A percentile compares a stretch with the other conserved stretches of the same genome.
Evolutionary conservation across 2,329 filamentous ascomycete genomes (phyloP).

Genomic region (Fusarium sp.): DNA sequence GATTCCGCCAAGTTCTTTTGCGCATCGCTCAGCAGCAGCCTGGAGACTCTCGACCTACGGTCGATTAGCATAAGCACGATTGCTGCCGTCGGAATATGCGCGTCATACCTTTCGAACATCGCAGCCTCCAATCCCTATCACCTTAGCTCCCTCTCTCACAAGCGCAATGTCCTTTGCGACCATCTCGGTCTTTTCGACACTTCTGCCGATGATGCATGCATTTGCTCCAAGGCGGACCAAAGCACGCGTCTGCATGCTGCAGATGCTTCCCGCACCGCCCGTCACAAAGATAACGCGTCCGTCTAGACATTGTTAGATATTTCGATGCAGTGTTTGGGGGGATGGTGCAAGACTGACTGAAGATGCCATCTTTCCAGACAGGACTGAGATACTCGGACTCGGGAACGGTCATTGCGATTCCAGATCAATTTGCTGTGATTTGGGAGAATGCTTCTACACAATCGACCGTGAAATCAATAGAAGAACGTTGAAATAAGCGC

Average conservation of each 20-base stretch:
- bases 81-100: not conserved
- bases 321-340: not conserved
- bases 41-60: conserved; percentile 55
- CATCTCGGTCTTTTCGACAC: conserved; percentile 85
- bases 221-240: conserved; percentile 92
- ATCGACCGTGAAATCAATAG: not conserved
- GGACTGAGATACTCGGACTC: conserved; percentile 83
- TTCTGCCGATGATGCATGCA: conserved; percentile 93
- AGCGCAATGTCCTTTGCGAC: conserved; percentile 86
- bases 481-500: not conserved
- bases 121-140: conserved; percentile 86
- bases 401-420: conserved; percentile 71
- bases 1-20: conserved; percentile 85
- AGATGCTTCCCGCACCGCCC: conserved; percentile 92
- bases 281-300: conserved; percentile 95
- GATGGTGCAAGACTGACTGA: conserved; percentile 69
- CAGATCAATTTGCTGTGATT: not conserved
- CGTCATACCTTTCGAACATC: conserved; percentile 76
- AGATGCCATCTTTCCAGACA: conserved; percentile 89
- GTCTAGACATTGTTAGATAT: conserved; percentile 63
- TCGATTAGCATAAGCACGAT: conserved; percentile 6
- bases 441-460: not conserved
- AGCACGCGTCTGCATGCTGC: conserved; percentile 92
- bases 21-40: conserved; percentile 82
- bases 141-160: conserved; percentile 81